Conservation (phyloP, 2,329 filamentous ascomycete genomes). For the Calonectria honghensis region DNA sequence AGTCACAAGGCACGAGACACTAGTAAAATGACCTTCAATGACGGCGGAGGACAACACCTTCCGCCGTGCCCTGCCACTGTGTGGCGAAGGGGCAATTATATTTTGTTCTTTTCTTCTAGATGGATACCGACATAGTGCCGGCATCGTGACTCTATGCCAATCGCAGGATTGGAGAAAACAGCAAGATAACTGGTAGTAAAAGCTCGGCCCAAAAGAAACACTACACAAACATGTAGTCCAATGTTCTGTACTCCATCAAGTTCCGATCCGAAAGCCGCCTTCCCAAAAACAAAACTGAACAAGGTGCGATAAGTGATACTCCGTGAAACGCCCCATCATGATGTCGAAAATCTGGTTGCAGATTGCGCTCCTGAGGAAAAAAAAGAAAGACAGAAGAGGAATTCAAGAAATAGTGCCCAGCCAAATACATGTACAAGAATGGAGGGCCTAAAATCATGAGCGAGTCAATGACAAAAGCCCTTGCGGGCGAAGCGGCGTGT, state of each 20-base stretch:
- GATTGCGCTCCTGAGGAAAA: conserved; percentile 47
- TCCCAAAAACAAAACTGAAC: conserved; percentile 37
- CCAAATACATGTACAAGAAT: conserved; percentile 44
- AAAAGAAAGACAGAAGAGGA: conserved; percentile 39
- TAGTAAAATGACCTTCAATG: background rate
- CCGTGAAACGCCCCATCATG: conserved; percentile 57
- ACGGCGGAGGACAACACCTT: conserved; percentile 22
- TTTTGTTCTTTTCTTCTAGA: conserved; percentile 36
- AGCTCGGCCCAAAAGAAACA: conserved; percentile 14
- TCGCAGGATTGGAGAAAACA: conserved; percentile 25
- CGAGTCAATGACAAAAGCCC: conserved; percentile 38
- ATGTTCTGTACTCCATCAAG: conserved; percentile 54
- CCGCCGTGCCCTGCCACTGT: conserved; percentile 28
- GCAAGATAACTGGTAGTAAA: conserved; percentile 22
- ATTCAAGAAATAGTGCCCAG: conserved; percentile 28
- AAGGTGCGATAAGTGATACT: conserved; percentile 43
- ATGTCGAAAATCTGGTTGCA: conserved; percentile 48
- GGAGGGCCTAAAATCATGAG: conserved; percentile 37
- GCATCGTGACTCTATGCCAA: conserved; percentile 26
- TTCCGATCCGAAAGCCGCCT: conserved; percentile 45
- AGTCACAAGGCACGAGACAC: background rate
- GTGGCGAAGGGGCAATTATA: conserved; percentile 33
- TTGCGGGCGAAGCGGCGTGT: conserved; percentile 37
- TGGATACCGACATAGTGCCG: conserved; percentile 32
- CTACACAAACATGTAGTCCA: conserved; percentile 35